Percentiles rank a stretch among this genome's conserved stretches.
These are phyloP conservation scores for Penicillium brevicompactum DNA, from an alignment of 2,329 filamentous ascomycete species.

Conservation along the genomic window DNA sequence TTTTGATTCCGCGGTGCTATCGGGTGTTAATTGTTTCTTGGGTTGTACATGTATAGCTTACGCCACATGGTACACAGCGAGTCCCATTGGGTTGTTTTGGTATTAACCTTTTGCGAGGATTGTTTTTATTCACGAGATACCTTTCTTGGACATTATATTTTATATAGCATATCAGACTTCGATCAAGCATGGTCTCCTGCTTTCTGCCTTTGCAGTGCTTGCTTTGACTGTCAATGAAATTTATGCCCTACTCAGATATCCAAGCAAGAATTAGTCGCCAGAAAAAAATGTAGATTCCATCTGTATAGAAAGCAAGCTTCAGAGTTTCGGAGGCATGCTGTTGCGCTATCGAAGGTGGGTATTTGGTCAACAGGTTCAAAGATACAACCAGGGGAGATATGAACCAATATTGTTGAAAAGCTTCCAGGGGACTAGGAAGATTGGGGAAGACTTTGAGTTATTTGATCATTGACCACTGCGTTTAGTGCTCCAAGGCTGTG, in stretches of 20 bases:
- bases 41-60: constrained; percentile 21
- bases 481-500: no score
- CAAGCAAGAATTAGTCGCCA: no score
- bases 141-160: background rate
- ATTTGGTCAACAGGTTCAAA: no score
- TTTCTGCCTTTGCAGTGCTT: background rate
- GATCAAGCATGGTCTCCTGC: background rate
- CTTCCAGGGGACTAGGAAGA: no score
- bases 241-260: background rate
- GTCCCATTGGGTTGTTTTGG: background rate
- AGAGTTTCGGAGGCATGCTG: no score
- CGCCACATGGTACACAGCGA: background rate
- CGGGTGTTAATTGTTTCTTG: constrained; percentile 14
- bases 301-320: no score
- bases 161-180: background rate
- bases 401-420: no score
- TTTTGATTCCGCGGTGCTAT: constrained; percentile 4
- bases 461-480: no score
- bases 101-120: background rate
- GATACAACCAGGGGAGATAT: no score
- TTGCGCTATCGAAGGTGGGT: no score
- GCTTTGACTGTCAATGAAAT: background rate
- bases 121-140: background rate
- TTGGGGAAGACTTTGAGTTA: no score
- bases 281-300: no score